A percentile compares a stretch with the other conserved stretches of the same genome.
phyloP scores from a whole-genome alignment of 1,284 basidiomycete species.

The Stygiomarasmius scandens region DNA sequence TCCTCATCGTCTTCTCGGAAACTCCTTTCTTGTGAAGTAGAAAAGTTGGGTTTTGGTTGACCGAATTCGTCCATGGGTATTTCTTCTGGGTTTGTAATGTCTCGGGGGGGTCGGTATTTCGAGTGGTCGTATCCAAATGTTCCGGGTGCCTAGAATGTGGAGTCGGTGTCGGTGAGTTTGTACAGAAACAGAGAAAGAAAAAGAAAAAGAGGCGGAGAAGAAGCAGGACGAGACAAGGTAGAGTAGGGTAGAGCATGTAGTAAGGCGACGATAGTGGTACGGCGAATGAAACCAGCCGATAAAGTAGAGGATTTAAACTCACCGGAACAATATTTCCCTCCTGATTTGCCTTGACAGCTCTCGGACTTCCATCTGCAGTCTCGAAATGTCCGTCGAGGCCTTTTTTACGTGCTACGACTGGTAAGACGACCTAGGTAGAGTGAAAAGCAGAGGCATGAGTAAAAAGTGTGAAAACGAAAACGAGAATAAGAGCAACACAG shows the following conservation, averaged over 20 bases:
- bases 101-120: slow-evolving; percentile 57
- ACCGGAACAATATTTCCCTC: slow-evolving; percentile 52
- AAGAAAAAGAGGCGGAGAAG: too few species aligned
- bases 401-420: slow-evolving; percentile 80
- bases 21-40: slow-evolving; percentile 20
- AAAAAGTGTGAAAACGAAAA: neutral
- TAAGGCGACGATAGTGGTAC: too few species aligned
- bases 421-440: slow-evolving; percentile 51
- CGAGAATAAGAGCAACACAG: slow-evolving; percentile 17
- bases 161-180: too few species aligned
- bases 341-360: slow-evolving; percentile 44
- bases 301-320: slow-evolving; percentile 24
- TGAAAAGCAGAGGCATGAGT: neutral
- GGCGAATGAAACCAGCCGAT: neutral
- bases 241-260: too few species aligned
- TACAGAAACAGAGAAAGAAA: too few species aligned
- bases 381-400: slow-evolving; percentile 72
- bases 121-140: slow-evolving; percentile 76
- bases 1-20: slow-evolving; percentile 21
- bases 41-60: slow-evolving; percentile 28
- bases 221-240: too few species aligned
- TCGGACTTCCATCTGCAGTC: slow-evolving; percentile 62
- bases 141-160: slow-evolving; percentile 64
- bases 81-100: slow-evolving; percentile 37
- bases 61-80: slow-evolving; percentile 73